These are phyloP conservation scores for Pseudoneurospora amorphoporcata DNA, from an alignment of 495 filamentous ascomycete genomes.

Conservation along the genomic window DNA sequence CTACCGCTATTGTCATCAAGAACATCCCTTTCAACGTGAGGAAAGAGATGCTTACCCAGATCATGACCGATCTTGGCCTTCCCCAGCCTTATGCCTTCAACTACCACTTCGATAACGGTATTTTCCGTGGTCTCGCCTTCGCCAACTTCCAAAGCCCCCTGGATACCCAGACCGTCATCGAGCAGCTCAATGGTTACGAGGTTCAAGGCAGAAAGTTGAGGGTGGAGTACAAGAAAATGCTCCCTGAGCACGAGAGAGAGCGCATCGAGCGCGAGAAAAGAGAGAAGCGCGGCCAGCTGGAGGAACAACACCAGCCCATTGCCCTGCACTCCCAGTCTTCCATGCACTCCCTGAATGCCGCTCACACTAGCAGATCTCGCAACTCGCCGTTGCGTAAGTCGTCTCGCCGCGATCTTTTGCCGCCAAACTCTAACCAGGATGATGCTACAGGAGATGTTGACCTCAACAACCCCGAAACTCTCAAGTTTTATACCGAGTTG, in stretches of 20 bases:
- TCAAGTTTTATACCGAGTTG: conserved; percentile 81
- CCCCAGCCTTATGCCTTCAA: conserved; percentile 98
- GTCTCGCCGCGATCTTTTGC: conserved; percentile 18
- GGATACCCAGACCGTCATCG: conserved; percentile 85
- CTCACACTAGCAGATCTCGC: conserved; percentile 20
- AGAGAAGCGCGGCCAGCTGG: conserved; percentile 88
- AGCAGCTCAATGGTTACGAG: conserved; percentile 87
- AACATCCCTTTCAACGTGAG: conserved; percentile 98
- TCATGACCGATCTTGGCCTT: conserved; percentile 86
- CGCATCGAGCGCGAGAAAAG: conserved; percentile 96
- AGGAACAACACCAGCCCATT: conserved; percentile 77
- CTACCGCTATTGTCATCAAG: conserved; percentile 98
- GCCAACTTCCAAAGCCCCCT: conserved; percentile 96
- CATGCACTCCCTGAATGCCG: conserved; percentile 66
- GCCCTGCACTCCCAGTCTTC: conserved; percentile 72
- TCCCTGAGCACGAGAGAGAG: conserved; percentile 86
- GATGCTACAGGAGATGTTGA: conserved; percentile 54
- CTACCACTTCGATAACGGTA: conserved; percentile 97
- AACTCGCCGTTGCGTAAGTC: conserved; percentile 31
- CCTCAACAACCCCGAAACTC: conserved; percentile 80
- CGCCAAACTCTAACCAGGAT: conserved; percentile 8
- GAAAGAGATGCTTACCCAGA: conserved; percentile 82
- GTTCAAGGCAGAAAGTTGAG: conserved; percentile 87
- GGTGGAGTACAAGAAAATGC: conserved; percentile 99
- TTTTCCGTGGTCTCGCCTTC: conserved; percentile 92